phyloP scores from a whole-genome alignment of 306 rosid species.

The Inga leiocalycina region DNA sequence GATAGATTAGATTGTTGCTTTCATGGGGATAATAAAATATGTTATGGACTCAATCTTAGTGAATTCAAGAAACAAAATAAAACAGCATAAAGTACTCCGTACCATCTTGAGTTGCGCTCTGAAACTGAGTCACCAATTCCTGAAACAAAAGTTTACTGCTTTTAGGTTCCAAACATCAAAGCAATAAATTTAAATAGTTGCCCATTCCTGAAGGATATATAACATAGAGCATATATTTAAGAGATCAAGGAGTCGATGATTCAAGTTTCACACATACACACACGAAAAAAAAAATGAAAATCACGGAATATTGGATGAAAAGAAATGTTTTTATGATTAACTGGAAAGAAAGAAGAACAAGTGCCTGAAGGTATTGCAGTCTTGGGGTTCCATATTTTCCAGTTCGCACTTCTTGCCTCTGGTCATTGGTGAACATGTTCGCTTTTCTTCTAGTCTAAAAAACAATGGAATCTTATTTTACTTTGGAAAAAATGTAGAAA shows the following conservation, averaged over 20 bases:
- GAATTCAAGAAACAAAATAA: background rate
- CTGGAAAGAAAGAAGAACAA: background rate
- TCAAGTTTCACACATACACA: background rate
- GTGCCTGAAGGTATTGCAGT: slow-evolving; percentile 2
- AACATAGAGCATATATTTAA: background rate
- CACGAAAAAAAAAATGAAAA: background rate
- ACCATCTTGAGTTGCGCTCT: background rate
- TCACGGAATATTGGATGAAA: background rate
- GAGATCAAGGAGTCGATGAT: background rate
- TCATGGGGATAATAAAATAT: background rate
- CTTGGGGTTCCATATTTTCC: slow-evolving; percentile 6
- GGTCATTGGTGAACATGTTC: slow-evolving; percentile 1
- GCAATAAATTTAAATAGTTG: background rate
- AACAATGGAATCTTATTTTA: background rate
- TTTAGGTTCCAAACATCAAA: background rate
- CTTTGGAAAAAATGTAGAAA: background rate
- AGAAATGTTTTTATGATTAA: background rate
- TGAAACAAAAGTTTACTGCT: background rate
- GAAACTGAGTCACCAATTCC: slow-evolving; percentile 1
- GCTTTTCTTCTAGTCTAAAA: background rate
- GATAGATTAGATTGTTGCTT: background rate
- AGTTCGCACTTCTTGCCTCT: slow-evolving; percentile 4
- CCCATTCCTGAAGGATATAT: background rate
- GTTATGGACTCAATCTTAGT: background rate
- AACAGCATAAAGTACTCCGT: background rate